Conservation (phyloP, 2,329 filamentous ascomycete genomes). For the Cladorrhinum sp. region DNA sequence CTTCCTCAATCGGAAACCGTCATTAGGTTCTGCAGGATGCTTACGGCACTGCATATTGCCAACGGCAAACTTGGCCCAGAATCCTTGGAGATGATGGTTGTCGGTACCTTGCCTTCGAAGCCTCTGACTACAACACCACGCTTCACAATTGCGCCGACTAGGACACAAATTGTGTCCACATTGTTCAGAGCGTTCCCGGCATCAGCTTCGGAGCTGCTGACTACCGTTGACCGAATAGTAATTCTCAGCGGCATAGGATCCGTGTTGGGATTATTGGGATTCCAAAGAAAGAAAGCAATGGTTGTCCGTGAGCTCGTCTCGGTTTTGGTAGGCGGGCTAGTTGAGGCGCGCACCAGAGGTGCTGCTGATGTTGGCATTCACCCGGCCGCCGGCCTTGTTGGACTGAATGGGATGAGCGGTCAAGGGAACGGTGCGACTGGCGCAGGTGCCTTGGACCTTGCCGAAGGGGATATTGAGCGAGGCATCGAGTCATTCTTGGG, state of each 20-base stretch:
- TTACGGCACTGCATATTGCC: constrained; percentile 64
- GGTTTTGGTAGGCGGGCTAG: constrained; percentile 76
- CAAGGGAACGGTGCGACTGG: constrained; percentile 37
- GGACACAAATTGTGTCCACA: constrained; percentile 61
- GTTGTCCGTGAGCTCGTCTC: constrained; percentile 82
- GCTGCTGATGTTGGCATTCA: constrained; percentile 96
- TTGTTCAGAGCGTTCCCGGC: constrained; percentile 70
- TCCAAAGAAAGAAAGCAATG: constrained; percentile 87
- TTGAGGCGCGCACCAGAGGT: constrained; percentile 86
- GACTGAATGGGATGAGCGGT: constrained; percentile 57
- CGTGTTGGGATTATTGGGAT: constrained; percentile 75
- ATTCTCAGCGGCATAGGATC: constrained; percentile 83
- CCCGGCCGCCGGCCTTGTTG: constrained; percentile 81
- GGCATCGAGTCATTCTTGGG: constrained; percentile 64
- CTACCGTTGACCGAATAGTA: constrained; percentile 70
- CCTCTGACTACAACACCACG: constrained; percentile 51
- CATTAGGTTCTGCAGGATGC: constrained; percentile 68
- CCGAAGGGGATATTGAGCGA: constrained; percentile 62
- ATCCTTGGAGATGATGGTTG: constrained; percentile 63
- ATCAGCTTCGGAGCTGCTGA: constrained; percentile 62
- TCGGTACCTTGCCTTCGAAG: constrained; percentile 55
- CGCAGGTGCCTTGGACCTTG: constrained; percentile 49
- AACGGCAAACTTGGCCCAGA: constrained; percentile 60
- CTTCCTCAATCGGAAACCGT: constrained; percentile 69
- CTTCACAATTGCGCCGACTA: constrained; percentile 53